Evolutionary conservation across 2,329 filamentous ascomycete species (phyloP).

Genomic region (Curvularia hawaiiensis): DNA sequence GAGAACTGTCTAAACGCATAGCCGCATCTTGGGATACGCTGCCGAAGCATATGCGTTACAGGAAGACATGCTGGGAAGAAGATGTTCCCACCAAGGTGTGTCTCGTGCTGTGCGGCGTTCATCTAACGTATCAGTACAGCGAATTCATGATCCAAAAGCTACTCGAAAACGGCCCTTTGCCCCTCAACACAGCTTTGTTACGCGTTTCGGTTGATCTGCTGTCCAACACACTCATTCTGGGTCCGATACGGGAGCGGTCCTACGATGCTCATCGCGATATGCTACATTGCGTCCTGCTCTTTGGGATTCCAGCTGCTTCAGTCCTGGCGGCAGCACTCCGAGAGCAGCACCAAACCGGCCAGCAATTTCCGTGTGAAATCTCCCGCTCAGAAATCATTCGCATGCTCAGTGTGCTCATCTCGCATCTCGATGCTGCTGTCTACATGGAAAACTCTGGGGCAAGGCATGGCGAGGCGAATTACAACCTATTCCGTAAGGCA

Average conservation of each 20-base stretch:
- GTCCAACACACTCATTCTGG: constrained; percentile 33
- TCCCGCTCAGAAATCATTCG: constrained; percentile 47
- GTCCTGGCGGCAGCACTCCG: constrained; percentile 39
- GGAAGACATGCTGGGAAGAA: constrained; percentile 38
- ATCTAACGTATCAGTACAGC: constrained; percentile 42
- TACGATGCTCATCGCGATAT: constrained; percentile 43
- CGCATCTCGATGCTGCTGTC: constrained; percentile 44
- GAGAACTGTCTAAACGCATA: constrained; percentile 38
- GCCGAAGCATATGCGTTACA: constrained; percentile 38
- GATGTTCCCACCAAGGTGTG: constrained; percentile 29
- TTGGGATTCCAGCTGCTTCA: constrained; percentile 36
- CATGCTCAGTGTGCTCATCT: constrained; percentile 48
- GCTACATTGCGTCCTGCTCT: constrained; percentile 35
- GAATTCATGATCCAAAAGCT: constrained; percentile 46
- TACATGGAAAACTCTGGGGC: constrained; percentile 39
- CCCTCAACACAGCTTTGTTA: constrained; percentile 31
- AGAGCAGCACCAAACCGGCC: constrained; percentile 32
- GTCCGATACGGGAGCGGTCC: constrained; percentile 36
- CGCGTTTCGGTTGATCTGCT: constrained; percentile 36
- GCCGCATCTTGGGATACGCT: constrained; percentile 34
- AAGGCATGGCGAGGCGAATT: constrained; percentile 42
- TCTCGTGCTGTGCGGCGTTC: constrained; percentile 44
- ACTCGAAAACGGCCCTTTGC: constrained; percentile 33
- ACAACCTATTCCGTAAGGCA: constrained; percentile 41
- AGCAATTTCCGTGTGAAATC: constrained; percentile 40